Percentiles rank a stretch among this genome's conserved stretches.
phyloP scores from a whole-genome alignment of 78 protist genomes.

The slime mould (Dictyostelium discoideum) region DNA sequence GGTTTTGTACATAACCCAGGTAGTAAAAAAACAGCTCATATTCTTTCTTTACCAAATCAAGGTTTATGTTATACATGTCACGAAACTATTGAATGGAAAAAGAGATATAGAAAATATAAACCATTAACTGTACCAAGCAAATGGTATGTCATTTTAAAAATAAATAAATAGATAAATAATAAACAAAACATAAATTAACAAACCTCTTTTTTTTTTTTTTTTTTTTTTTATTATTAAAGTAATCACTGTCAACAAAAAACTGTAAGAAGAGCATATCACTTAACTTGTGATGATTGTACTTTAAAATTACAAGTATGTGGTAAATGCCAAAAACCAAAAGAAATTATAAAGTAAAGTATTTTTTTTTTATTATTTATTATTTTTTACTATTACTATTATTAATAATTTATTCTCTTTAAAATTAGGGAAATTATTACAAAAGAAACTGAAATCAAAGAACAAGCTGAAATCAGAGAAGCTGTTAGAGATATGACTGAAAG shows the following conservation, averaged over 20 bases:
- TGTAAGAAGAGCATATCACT: conserved; percentile 82
- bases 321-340: conserved; percentile 81
- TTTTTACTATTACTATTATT: not conserved
- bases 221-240: not conserved
- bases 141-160: conserved; percentile 51
- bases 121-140: conserved; percentile 85
- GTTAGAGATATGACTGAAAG: conserved; percentile 81
- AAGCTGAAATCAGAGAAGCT: conserved; percentile 47
- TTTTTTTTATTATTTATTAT: not conserved
- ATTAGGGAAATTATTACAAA: conserved; percentile 31
- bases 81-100: conserved; percentile 91
- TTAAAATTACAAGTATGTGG: conserved; percentile 73
- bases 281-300: conserved; percentile 81
- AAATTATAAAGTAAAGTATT: conserved; percentile 50
- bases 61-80: conserved; percentile 88
- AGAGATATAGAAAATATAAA: conserved; percentile 89
- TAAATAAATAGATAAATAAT: not conserved
- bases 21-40: conserved; percentile 78
- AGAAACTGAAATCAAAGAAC: conserved; percentile 53
- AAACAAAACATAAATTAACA: not conserved
- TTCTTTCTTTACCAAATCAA: conserved; percentile 76
- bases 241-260: conserved; percentile 27
- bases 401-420: not conserved
- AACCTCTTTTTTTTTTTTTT: not conserved
- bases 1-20: conserved; percentile 88